phyloP scores from a whole-genome alignment of 192 early-diverging fungal species.

The Entomortierella chlamydospora region DNA sequence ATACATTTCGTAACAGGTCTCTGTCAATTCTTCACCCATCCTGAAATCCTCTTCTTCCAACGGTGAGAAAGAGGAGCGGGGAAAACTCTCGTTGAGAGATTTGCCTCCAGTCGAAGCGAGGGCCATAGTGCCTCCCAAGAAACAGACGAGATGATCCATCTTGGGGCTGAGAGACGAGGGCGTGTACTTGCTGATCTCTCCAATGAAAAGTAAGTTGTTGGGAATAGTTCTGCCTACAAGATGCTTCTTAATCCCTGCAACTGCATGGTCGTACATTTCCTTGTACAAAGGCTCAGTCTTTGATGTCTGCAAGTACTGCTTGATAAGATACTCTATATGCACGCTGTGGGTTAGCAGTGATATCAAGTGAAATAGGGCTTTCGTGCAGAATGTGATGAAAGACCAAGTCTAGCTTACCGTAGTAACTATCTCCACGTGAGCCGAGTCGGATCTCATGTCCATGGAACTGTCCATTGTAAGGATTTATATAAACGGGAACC shows the following conservation, averaged over 20 bases:
- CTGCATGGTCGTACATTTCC: conserved; percentile 72
- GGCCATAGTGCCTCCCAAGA: conserved; percentile 86
- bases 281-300: conserved; percentile 71
- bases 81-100: conserved; percentile 36
- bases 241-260: conserved; percentile 74
- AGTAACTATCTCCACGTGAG: conserved; percentile 89
- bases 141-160: conserved; percentile 97
- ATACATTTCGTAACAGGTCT: conserved; percentile 87
- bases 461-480: conserved; percentile 67
- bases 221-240: conserved; percentile 69
- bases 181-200: conserved; percentile 61
- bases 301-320: conserved; percentile 85
- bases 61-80: conserved; percentile 53
- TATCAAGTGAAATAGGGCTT: not conserved
- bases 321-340: conserved; percentile 85
- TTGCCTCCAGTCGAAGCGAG: conserved; percentile 77
- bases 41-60: conserved; percentile 71
- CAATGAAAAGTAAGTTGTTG: conserved; percentile 70
- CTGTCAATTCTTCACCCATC: conserved; percentile 81
- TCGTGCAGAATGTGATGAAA: too few relatives aligned
- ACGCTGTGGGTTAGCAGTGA: not conserved
- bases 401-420: conserved; percentile 71
- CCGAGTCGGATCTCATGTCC: conserved; percentile 78
- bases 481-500: conserved; percentile 79
- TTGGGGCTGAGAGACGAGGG: conserved; percentile 58